Base-by-base conservation (phyloP, 768 basidiomycete species). In the Trametes meyenii region DNA sequence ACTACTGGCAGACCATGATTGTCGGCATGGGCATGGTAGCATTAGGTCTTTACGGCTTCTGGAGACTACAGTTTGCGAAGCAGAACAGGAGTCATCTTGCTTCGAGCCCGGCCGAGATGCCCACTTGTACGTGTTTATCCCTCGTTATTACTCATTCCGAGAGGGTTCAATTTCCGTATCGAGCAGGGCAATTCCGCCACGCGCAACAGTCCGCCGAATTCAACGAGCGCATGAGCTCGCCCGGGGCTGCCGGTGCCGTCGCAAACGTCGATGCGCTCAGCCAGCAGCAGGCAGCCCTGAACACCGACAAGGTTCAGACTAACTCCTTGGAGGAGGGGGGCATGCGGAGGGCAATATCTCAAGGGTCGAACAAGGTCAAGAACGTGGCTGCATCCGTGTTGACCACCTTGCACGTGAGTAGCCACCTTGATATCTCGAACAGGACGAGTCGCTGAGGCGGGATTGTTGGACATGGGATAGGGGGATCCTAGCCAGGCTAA, bases 111-210 rank as follows among this genome's bases (percentile, higher is more conserved):
- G 63, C 49, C 3, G 63, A 64, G 29, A 64, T 64, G 63, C 55
- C 63, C 2, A 60, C 58, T 43, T 64, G 63, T 64, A 42, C 4
- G 63, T 53, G 1, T 12, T n/a, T 2, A 3, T 6, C 21, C 12
- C 17, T 21, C 12, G 11, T 14, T 2, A n/a, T n/a, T n/a, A n/a
- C n/a, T 24, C 16, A 14, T 33, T 8, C 16, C 11, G 26, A 12
- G 33, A 14, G 14, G n/a, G 13, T 11, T 45, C 5, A 7, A 17
- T 11, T 5, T 10, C 11, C 29, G 33, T 5, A n/a, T 39, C 7
- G 36, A 53, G 8, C 39, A 64, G 63, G 63, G 63, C 63, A 64
- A 29, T 59, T 51, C 50, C 63, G 63, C 5, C 63, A 64, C 43
- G 63, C 63, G 2, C 55, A 60, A n/a, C 63, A 64, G 36, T 39